A percentile compares a stretch with the other conserved stretches of the same genome.
Evolutionary conservation across 2,329 filamentous ascomycete genomes (phyloP).

Genomic region (Rhytidhysteron rufulum): DNA sequence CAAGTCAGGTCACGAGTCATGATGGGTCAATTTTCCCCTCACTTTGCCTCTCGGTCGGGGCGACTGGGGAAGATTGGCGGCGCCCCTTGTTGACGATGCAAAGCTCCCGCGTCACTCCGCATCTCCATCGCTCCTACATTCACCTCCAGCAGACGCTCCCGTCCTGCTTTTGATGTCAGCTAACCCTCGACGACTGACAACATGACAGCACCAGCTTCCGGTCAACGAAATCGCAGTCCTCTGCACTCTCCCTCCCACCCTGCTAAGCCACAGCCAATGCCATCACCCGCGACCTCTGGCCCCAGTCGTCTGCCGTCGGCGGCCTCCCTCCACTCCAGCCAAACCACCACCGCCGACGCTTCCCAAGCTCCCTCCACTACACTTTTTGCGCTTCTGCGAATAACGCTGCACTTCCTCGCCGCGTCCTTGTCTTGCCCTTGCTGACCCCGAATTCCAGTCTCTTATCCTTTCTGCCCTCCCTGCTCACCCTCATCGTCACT

Average conservation of each 20-base stretch:
- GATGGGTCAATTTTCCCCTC: no score
- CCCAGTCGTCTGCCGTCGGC: constrained; percentile 24
- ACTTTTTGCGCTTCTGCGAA: constrained; percentile 8
- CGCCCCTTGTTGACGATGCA: no score
- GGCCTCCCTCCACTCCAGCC: constrained; percentile 15
- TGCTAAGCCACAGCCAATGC: constrained; percentile 1
- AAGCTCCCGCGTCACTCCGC: no score
- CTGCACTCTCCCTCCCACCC: not conserved
- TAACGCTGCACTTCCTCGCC: constrained; percentile 7
- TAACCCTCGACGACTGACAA: no score
- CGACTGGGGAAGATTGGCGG: no score
- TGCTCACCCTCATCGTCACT: not conserved
- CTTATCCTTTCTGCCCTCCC: not conserved
- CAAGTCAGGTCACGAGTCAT: no score
- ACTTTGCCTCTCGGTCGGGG: no score
- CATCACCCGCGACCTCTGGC: constrained; percentile 7
- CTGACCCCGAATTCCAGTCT: not conserved
- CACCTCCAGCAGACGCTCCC: no score
- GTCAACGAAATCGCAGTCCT: not conserved
- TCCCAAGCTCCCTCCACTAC: constrained; percentile 3
- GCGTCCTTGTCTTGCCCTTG: not conserved
- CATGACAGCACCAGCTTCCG: no score
- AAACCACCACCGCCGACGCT: constrained; percentile 6
- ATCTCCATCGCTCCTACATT: no score
- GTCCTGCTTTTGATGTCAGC: no score